Evolutionary conservation across 2,329 filamentous ascomycete species (phyloP).

Genomic region (Ploettnerulaceae sp.): DNA sequence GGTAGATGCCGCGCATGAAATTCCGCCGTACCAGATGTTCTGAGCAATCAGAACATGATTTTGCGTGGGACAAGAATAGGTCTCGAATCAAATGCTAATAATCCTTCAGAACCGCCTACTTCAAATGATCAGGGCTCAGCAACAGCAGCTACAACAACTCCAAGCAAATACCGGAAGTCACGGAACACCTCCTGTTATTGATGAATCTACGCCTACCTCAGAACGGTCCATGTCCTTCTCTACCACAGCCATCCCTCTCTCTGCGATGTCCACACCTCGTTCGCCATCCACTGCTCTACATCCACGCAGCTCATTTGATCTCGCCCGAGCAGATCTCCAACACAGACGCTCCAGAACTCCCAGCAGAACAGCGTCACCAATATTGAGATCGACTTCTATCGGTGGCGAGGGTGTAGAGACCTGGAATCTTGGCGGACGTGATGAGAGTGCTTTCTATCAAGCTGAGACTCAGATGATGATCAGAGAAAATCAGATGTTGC

Average conservation of each 20-base stretch:
- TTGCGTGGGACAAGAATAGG: too few species aligned
- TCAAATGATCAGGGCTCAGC: conserved; percentile 71
- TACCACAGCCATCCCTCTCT: conserved; percentile 35
- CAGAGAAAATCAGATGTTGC: conserved; percentile 79
- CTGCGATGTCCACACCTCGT: conserved; percentile 44
- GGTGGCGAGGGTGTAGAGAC: conserved; percentile 54
- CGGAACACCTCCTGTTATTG: conserved; percentile 36
- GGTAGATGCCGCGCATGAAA: too few species aligned
- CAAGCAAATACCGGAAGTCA: conserved; percentile 41
- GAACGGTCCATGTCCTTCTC: conserved; percentile 42
- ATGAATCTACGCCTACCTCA: conserved; percentile 41
- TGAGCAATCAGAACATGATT: too few species aligned
- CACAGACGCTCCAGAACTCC: conserved; percentile 55
- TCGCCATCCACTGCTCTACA: conserved; percentile 41
- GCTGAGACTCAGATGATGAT: conserved; percentile 74
- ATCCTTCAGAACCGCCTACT: conserved; percentile 62
- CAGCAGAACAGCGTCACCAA: conserved; percentile 51
- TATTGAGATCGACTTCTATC: conserved; percentile 53
- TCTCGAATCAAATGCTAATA: conserved; percentile 13
- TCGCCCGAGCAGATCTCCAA: conserved; percentile 48
- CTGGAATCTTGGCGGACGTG: conserved; percentile 58
- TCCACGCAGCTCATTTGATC: conserved; percentile 55
- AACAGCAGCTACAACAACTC: conserved; percentile 62
- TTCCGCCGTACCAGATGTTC: too few species aligned
- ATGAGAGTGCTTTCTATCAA: conserved; percentile 76